Percentiles rank a stretch among this genome's conserved stretches.
Evolutionary conservation across 2,329 filamentous ascomycete species (phyloP).

Genomic region (Alternaria viburni): DNA sequence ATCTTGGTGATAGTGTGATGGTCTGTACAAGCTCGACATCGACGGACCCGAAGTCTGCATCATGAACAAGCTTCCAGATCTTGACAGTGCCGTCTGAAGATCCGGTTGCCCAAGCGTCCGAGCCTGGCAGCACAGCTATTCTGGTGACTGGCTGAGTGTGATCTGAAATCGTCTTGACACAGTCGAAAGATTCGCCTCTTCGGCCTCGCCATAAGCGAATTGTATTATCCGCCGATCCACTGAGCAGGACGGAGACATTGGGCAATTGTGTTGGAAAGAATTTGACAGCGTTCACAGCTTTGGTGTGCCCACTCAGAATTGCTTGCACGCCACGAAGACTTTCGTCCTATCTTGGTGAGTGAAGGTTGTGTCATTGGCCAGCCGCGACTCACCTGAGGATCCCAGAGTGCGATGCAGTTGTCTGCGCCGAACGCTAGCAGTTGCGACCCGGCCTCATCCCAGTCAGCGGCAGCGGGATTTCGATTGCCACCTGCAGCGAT

Average conservation of each 20-base stretch:
- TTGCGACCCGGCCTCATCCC: slow-evolving; percentile 69
- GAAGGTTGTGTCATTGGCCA: neutral
- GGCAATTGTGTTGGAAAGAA: slow-evolving; percentile 68
- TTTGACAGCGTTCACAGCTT: slow-evolving; percentile 80
- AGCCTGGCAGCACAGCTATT: slow-evolving; percentile 56
- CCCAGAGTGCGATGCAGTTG: slow-evolving; percentile 88
- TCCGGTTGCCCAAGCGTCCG: slow-evolving; percentile 62
- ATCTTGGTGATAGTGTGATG: slow-evolving; percentile 75
- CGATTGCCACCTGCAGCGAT: slow-evolving; percentile 87
- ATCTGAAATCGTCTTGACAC: slow-evolving; percentile 61
- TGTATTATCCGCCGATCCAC: slow-evolving; percentile 80
- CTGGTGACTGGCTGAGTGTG: slow-evolving; percentile 79
- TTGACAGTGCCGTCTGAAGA: slow-evolving; percentile 68
- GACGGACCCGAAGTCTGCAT: slow-evolving; percentile 34
- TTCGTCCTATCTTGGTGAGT: slow-evolving; percentile 48
- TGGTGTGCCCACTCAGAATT: slow-evolving; percentile 77
- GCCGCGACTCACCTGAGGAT: slow-evolving; percentile 69
- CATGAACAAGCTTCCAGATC: slow-evolving; percentile 68
- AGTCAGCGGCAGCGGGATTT: slow-evolving; percentile 88
- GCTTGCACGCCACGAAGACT: slow-evolving; percentile 64
- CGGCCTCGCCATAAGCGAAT: slow-evolving; percentile 67
- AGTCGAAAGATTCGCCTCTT: slow-evolving; percentile 44
- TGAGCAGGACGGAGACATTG: slow-evolving; percentile 67
- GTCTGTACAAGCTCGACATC: slow-evolving; percentile 52
- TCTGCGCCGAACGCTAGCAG: slow-evolving; percentile 88